phyloP scores from a whole-genome alignment of 2,329 filamentous ascomycete genomes.

The Colletotrichum lentis region DNA sequence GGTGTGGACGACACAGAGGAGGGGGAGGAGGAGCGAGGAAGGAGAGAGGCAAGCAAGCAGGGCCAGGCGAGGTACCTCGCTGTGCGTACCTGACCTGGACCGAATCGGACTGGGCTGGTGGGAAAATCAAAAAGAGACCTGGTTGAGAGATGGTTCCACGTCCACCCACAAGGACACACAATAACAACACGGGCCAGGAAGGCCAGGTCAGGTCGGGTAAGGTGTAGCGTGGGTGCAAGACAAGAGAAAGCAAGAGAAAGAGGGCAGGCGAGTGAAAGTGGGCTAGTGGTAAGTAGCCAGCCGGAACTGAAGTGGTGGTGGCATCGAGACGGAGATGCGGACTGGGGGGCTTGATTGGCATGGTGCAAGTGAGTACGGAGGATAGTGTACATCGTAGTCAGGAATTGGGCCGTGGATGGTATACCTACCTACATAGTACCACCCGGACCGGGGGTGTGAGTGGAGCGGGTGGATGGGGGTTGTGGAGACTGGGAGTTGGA shows the following conservation, averaged over 20 bases:
- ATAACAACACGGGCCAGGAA: neutral
- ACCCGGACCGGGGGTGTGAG: constrained; percentile 11
- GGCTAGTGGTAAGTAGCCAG: neutral
- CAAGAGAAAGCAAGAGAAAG: constrained; percentile 7
- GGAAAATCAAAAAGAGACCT: constrained; percentile 3
- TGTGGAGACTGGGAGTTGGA: constrained; percentile 17
- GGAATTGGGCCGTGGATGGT: constrained; percentile 19
- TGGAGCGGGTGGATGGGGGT: constrained; percentile 19
- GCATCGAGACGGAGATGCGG: constrained; percentile 17
- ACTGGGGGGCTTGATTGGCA: constrained; percentile 26
- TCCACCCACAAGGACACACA: neutral
- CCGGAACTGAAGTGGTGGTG: constrained; percentile 1
- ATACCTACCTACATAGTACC: neutral
- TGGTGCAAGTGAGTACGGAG: constrained; percentile 13
- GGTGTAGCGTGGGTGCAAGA: constrained; percentile 13
- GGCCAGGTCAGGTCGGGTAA: constrained; percentile 5
- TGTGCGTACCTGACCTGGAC: constrained; percentile 18
- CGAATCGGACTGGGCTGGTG: constrained; percentile 2
- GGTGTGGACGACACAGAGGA: constrained; percentile 9
- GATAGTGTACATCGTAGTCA: too few species aligned
- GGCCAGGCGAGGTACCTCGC: constrained; percentile 1
- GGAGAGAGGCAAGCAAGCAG: neutral
- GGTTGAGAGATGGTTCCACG: constrained; percentile 1
- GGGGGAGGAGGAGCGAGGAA: constrained; percentile 2
- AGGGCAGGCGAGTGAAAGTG: constrained; percentile 7